These are phyloP conservation scores for Talaromyces nanjingensis DNA, from an alignment of 495 filamentous ascomycete genomes.

Conservation along the genomic window DNA sequence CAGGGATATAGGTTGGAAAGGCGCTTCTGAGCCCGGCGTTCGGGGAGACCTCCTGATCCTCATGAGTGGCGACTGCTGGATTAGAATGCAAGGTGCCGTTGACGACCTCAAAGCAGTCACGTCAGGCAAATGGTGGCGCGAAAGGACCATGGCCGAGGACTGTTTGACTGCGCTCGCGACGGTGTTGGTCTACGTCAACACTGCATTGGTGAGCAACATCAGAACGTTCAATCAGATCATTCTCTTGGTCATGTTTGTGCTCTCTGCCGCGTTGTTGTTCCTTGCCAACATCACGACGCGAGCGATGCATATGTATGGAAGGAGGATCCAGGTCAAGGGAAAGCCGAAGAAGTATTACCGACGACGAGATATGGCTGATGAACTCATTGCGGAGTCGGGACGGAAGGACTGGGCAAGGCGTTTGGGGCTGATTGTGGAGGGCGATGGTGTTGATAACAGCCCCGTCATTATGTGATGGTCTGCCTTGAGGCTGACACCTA, in stretches of 20 bases:
- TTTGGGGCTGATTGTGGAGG: not conserved
- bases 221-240: constrained; percentile 39
- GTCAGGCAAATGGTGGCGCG: constrained; percentile 45
- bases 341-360: constrained; percentile 21
- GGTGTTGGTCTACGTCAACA: constrained; percentile 47
- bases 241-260: constrained; percentile 40
- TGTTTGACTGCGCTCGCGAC: constrained; percentile 41
- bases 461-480: constrained; percentile 4
- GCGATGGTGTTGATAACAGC: not conserved
- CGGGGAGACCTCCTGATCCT: constrained; percentile 33
- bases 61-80: constrained; percentile 33
- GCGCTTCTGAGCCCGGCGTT: constrained; percentile 26
- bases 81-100: constrained; percentile 44
- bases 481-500: not conserved
- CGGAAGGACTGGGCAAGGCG: constrained; percentile 33
- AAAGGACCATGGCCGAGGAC: constrained; percentile 42
- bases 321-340: constrained; percentile 16
- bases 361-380: constrained; percentile 26
- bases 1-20: constrained; percentile 25
- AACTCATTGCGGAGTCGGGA: constrained; percentile 26
- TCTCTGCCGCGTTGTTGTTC: constrained; percentile 41
- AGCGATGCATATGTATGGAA: constrained; percentile 22
- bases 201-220: constrained; percentile 44
- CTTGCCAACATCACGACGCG: constrained; percentile 33
- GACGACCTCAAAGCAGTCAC: constrained; percentile 54